Evolutionary conservation across 2,329 filamentous ascomycete species (phyloP).

Genomic region (Herpotrichia juniperi): DNA sequence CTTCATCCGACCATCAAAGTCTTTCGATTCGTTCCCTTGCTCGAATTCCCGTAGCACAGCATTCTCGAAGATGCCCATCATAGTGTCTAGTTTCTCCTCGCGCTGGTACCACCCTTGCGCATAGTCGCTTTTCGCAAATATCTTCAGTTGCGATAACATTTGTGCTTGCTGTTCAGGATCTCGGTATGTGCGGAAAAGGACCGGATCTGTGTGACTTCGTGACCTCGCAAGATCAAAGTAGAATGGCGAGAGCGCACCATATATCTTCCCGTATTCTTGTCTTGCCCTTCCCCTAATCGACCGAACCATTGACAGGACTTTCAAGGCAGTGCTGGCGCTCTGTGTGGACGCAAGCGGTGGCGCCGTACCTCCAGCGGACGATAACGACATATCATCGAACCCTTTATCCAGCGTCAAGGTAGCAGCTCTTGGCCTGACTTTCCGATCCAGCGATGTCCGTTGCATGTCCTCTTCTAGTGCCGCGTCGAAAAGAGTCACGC

Average conservation of each 20-base stretch:
- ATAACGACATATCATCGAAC: slow-evolving; percentile 77
- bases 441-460: slow-evolving; percentile 46
- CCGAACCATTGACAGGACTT: slow-evolving; percentile 70
- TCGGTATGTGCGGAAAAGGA: slow-evolving; percentile 84
- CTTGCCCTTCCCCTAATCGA: slow-evolving; percentile 86
- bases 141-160: slow-evolving; percentile 81
- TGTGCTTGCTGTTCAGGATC: slow-evolving; percentile 90
- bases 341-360: slow-evolving; percentile 26
- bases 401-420: slow-evolving; percentile 67
- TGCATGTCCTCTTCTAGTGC: slow-evolving; percentile 68
- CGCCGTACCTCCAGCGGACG: slow-evolving; percentile 34
- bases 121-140: slow-evolving; percentile 82
- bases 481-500: slow-evolving; percentile 76
- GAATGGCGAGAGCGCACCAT: slow-evolving; percentile 85
- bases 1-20: slow-evolving; percentile 87
- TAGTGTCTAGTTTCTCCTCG: slow-evolving; percentile 73
- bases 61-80: slow-evolving; percentile 85
- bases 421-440: slow-evolving; percentile 27
- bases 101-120: slow-evolving; percentile 74
- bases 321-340: slow-evolving; percentile 70
- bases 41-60: slow-evolving; percentile 91
- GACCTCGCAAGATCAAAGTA: slow-evolving; percentile 81
- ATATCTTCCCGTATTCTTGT: slow-evolving; percentile 88
- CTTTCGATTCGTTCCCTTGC: slow-evolving; percentile 85
- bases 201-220: slow-evolving; percentile 76